Evolutionary conservation across 2,329 filamentous ascomycete species (phyloP), one percentile per base, ranked within the genome.

Genomic region (Truncatella angustata): DNA sequence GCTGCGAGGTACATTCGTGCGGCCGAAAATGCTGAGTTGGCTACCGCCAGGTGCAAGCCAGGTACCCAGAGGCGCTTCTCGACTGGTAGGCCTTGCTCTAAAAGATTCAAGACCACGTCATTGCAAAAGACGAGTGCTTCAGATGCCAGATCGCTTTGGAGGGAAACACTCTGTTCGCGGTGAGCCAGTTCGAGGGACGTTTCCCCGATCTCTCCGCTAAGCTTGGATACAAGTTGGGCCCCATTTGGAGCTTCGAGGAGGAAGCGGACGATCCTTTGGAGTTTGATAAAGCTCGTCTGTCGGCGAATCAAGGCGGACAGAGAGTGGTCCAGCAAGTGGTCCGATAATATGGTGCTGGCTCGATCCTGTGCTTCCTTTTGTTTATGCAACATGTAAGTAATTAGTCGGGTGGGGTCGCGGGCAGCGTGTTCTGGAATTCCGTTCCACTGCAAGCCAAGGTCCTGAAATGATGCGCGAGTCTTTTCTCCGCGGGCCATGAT

Each of bases 101-200:
- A 58, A 9, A 74, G 58, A 39, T 64, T 66, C 39, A 71, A 61
- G 23, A 63, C 58, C 12, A 78, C 50, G 54, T 76, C 74, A 49
- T 75, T 73, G 21, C 78, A 56, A 46, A 78, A 67, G 1, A 61
- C 54, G 35, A 77, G 59, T 32, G 63, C 23, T 2, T 60, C 51
- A 5, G 16, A 16, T 14, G 24, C 23, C 10, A n/a, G 3, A n/a
- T 11, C 6, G 12, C n/a, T 5, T n/a, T 30, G 21, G 21, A 44
- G 3, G 6, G 16, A 21, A 24, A 7, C n/a, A n/a, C 12, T 23
- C 11, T 16, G 20, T 16, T 24, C 5, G 40, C 40, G 4, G 4
- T 30, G 10, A 6, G 12, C 40, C 12, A 44, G 5, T 18, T n/a
- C 18, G 12, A 10, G n/a, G 36, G 21, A 42, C 5, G 35, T 24